Conservation (phyloP, 2,329 filamentous ascomycete species). For the Diaporthe capsici region DNA sequence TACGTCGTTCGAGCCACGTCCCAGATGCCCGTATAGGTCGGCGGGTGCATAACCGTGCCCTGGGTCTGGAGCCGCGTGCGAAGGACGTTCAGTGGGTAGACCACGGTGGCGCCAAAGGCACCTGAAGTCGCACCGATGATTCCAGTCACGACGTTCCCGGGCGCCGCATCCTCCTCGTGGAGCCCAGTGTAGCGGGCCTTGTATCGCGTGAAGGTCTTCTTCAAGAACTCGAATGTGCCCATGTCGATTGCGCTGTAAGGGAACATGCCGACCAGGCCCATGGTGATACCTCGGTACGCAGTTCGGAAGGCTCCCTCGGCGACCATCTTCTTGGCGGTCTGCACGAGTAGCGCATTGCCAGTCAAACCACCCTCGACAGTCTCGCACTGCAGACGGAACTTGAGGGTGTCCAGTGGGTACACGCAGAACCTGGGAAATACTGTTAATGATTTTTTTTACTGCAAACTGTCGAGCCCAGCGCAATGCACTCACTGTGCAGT, state of each 20-base stretch:
- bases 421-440: conserved; percentile 77
- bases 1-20: conserved; percentile 91
- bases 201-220: conserved; percentile 78
- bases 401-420: conserved; percentile 92
- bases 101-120: conserved; percentile 91
- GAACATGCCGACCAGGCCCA: conserved; percentile 96
- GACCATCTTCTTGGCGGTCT: conserved; percentile 91
- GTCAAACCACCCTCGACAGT: conserved; percentile 87
- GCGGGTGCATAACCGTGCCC: conserved; percentile 90
- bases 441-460: conserved; percentile 34
- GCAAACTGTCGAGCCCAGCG: background rate
- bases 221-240: conserved; percentile 94
- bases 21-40: conserved; percentile 90
- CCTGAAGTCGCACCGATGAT: conserved; percentile 92
- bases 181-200: conserved; percentile 78
- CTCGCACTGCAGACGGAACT: conserved; percentile 91
- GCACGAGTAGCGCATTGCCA: conserved; percentile 85
- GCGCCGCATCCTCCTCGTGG: conserved; percentile 86
- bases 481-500: conserved; percentile 80
- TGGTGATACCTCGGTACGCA: conserved; percentile 92
- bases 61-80: conserved; percentile 94
- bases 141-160: conserved; percentile 87
- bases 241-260: conserved; percentile 98
- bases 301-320: conserved; percentile 79
- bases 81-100: conserved; percentile 95